Conservation (phyloP, 176 grass and related monocot species). For the Pontederia paniculata region DNA sequence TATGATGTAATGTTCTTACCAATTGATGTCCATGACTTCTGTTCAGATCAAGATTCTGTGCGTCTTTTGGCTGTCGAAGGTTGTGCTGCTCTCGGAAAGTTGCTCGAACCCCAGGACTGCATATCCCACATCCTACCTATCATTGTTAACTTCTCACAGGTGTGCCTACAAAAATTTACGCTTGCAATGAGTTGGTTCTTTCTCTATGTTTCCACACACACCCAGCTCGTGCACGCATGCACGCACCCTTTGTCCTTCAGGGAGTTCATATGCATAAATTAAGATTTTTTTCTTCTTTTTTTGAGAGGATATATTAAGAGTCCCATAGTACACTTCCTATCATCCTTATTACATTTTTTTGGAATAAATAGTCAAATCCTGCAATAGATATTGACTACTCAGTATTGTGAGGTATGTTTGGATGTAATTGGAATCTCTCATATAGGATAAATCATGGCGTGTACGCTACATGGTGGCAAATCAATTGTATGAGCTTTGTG, state of each 20-base stretch:
- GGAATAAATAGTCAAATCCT: too few relatives aligned
- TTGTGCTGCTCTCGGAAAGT: constrained; percentile 88
- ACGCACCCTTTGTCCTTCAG: too few relatives aligned
- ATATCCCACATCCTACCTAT: constrained; percentile 77
- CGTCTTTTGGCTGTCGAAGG: constrained; percentile 87
- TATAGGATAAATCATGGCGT: constrained; percentile 97
- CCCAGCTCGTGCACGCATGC: too few relatives aligned
- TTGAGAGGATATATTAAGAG: too few relatives aligned
- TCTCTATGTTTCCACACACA: too few relatives aligned
- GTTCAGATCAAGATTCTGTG: constrained; percentile 93
- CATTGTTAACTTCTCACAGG: constrained; percentile 89
- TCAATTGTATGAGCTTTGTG: constrained; percentile 86
- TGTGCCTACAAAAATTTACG: background rate
- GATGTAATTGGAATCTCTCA: background rate
- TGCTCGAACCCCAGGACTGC: constrained; percentile 89
- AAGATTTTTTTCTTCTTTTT: too few relatives aligned
- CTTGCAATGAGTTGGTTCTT: too few relatives aligned
- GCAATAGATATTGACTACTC: too few relatives aligned
- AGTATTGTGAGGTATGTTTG: too few relatives aligned
- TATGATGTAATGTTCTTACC: background rate
- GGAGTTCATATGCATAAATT: background rate
- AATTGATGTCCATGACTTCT: background rate
- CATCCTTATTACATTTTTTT: too few relatives aligned
- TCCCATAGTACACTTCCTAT: too few relatives aligned
- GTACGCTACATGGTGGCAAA: constrained; percentile 98